Percentiles rank a stretch among this genome's conserved stretches.
Evolutionary conservation across 805 yeast species (phyloP).

Genomic region (Ogataea degrootiae): DNA sequence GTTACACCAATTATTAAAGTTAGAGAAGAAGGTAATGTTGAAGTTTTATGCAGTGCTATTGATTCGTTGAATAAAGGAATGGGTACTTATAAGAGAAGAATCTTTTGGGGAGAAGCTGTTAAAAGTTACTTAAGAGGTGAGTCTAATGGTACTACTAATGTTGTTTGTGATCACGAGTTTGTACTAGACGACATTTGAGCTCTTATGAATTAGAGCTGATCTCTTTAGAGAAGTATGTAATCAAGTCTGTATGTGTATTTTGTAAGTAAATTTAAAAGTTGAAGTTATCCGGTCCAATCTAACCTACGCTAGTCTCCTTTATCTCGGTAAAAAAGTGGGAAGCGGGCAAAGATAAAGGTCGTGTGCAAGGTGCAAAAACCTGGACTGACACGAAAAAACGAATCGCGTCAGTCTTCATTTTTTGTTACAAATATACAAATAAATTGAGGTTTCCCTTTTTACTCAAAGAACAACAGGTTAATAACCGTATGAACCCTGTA

Average conservation of each 20-base stretch:
- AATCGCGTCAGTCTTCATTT: too few relatives aligned
- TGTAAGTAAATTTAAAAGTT: too few relatives aligned
- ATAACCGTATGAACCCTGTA: background rate
- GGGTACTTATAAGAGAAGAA: constrained; percentile 56
- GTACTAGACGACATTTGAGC: background rate
- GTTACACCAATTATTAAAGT: constrained; percentile 46
- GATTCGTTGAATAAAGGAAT: constrained; percentile 56
- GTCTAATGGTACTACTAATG: constrained; percentile 30
- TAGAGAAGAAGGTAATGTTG: constrained; percentile 37
- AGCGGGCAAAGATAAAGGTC: too few relatives aligned
- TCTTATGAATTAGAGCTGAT: too few relatives aligned
- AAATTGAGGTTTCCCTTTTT: background rate
- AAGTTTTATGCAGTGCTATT: constrained; percentile 58
- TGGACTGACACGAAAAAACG: too few relatives aligned
- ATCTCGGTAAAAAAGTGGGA: too few relatives aligned
- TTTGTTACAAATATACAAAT: too few relatives aligned
- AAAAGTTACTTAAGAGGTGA: constrained; percentile 36
- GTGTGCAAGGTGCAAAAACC: too few relatives aligned
- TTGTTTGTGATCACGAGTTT: constrained; percentile 20
- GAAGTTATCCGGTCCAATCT: too few relatives aligned
- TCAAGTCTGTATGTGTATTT: too few relatives aligned
- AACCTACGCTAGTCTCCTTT: background rate
- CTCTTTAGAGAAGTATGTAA: too few relatives aligned
- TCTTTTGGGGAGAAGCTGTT: constrained; percentile 69
- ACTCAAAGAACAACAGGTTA: background rate